A percentile compares a stretch with the other conserved stretches of the same genome.
phyloP scores from a whole-genome alignment of 345 rosid species.

The Melastoma malabathricum region DNA sequence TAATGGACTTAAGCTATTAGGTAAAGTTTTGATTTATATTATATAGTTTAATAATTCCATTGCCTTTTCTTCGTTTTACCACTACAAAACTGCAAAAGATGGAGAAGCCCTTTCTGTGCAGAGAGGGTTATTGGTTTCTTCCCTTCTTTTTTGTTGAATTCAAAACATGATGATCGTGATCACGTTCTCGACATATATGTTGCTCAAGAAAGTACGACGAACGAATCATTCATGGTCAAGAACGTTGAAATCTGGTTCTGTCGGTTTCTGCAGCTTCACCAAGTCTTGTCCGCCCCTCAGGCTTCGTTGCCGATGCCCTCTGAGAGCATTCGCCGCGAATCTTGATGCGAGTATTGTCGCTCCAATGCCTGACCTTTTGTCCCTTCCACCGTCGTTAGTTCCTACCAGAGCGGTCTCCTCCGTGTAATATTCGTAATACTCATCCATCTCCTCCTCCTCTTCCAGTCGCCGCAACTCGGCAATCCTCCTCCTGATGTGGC shows the following conservation, averaged over 20 bases:
- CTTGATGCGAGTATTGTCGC: slow-evolving; percentile 62
- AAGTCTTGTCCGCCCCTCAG: slow-evolving; percentile 16
- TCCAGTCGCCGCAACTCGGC: slow-evolving; percentile 44
- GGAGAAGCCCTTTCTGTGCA: too few relatives aligned
- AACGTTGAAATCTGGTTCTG: slow-evolving; percentile 58
- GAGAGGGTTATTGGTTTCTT: too few relatives aligned
- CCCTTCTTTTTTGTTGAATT: too few relatives aligned
- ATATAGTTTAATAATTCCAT: too few relatives aligned
- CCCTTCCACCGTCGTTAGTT: slow-evolving; percentile 2
- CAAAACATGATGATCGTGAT: too few relatives aligned
- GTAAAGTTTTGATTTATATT: too few relatives aligned
- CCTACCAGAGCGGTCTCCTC: slow-evolving; percentile 19
- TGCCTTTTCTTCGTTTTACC: too few relatives aligned
- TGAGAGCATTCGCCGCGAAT: slow-evolving; percentile 68
- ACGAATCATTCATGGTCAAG: slow-evolving; percentile 6
- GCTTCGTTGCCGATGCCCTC: slow-evolving; percentile 23
- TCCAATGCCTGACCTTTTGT: slow-evolving; percentile 25
- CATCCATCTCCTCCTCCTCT: slow-evolving; percentile 22
- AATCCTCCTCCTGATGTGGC: slow-evolving; percentile 42
- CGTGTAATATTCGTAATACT: slow-evolving; percentile 10
- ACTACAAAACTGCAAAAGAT: too few relatives aligned
- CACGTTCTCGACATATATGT: too few relatives aligned
- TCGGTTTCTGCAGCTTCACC: slow-evolving; percentile 52
- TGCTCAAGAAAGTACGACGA: too few relatives aligned
- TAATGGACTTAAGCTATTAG: too few relatives aligned